Conservation (phyloP, 2,329 filamentous ascomycete genomes). For the Aspergillus neoniger region DNA sequence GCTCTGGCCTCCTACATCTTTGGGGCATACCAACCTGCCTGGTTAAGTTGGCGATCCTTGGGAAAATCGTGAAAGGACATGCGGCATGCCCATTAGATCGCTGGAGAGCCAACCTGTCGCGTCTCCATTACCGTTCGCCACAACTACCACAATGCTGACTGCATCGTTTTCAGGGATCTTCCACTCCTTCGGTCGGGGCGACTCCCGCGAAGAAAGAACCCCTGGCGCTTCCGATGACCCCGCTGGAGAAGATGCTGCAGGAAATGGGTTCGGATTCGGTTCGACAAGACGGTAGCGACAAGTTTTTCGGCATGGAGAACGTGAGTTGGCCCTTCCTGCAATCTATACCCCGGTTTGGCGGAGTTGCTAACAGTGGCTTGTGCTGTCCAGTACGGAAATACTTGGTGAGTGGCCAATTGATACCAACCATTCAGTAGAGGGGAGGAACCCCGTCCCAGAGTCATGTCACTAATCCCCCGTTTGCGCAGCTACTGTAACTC, state of each 20-base stretch:
- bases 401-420: slow-evolving; percentile 68
- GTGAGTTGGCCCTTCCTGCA: slow-evolving; percentile 58
- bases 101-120: neutral
- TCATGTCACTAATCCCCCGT: slow-evolving; percentile 8
- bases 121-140: neutral
- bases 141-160: slow-evolving; percentile 20
- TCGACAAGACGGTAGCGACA: slow-evolving; percentile 86
- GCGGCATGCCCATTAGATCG: neutral
- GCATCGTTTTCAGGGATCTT: slow-evolving; percentile 44
- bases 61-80: neutral
- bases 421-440: neutral
- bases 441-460: neutral
- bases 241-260: slow-evolving; percentile 73
- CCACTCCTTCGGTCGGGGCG: slow-evolving; percentile 48
- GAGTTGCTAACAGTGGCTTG: slow-evolving; percentile 22
- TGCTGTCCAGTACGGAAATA: slow-evolving; percentile 80
- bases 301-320: slow-evolving; percentile 98
- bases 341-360: neutral
- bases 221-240: slow-evolving; percentile 58
- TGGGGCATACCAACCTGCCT: neutral
- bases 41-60: neutral
- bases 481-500: slow-evolving; percentile 88
- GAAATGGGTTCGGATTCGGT: slow-evolving; percentile 81
- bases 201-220: slow-evolving; percentile 61
- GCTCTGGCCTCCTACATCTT: neutral